Base-by-base conservation (phyloP, 257 asterid genomes). In the Scutellaria minor region DNA sequence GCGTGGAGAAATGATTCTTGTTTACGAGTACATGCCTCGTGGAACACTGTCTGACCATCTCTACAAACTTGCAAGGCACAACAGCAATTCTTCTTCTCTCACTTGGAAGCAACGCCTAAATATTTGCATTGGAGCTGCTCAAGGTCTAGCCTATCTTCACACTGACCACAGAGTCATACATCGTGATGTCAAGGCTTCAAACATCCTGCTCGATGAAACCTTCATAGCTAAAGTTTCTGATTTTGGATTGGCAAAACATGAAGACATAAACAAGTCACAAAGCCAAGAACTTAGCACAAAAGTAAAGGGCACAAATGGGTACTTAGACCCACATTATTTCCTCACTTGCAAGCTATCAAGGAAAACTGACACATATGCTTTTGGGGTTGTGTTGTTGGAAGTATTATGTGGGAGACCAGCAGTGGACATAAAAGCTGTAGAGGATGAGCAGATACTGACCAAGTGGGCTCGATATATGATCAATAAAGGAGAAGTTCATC, bases 321-420 rank as follows among this genome's bases (percentile, higher is more conserved):
- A 68, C 53, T 1, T 68, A 2, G 73, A 53, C 37, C 73, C 73
- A 5, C 6, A 54, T 68, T 68, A 68, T 20, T 5, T 68, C 6
- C 18, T 12, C 51, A 68, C 64, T 2, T 6, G 12, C 2, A 53
- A 10, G 53, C 41, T 68, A 18, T 37, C 52, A 53, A 68, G 13
- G 73, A 41, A 39, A 68, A 68, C 40, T 2, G 72, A 67, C 40
- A 67, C 63, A 0, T 67, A 67, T 18, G 72, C 72, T 1, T 67
- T 67, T 39, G 73, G 73, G 6, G 87, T 83, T 64, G 86, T 85
- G 71, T 48, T 87, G 54, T 81, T 88, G 57, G 94, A 85, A 71
- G 77, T 82, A 12, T 78, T 88, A 51, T 76, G 87, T n/a, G 90
- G 90, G 42, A 83, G 91, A 63, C 84, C 88, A 6, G 88, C 86